phyloP scores from a whole-genome alignment of 257 asterid genomes.

The Plectranthus barbatus region DNA sequence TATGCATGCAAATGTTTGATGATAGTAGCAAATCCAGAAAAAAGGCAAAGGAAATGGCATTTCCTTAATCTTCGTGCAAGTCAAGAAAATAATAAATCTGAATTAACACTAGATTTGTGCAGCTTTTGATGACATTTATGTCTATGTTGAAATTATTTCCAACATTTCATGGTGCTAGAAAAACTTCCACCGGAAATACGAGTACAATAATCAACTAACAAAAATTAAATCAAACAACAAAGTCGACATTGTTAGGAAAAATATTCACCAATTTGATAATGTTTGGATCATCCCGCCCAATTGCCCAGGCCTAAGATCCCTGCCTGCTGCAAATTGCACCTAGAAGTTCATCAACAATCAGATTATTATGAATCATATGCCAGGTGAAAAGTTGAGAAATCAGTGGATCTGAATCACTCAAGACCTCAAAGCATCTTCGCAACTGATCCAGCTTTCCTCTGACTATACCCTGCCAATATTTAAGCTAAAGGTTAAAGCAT shows the following conservation, averaged over 20 bases:
- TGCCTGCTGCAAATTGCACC: constrained; percentile 99
- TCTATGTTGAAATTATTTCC: background rate
- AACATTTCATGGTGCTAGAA: background rate
- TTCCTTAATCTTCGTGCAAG: background rate
- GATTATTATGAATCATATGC: constrained; percentile 8
- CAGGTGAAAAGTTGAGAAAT: background rate
- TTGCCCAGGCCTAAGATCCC: constrained; percentile 96
- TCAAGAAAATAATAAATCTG: constrained; percentile 1
- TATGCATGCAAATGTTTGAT: background rate
- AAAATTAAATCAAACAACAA: background rate
- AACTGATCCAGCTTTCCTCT: constrained; percentile 97
- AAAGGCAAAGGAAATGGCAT: background rate
- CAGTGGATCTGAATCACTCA: constrained; percentile 1
- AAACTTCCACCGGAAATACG: background rate
- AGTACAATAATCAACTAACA: background rate
- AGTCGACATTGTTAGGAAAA: background rate
- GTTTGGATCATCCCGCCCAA: constrained; percentile 72
- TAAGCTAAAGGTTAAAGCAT: constrained; percentile 7
- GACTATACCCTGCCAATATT: constrained; percentile 67
- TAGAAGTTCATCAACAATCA: constrained; percentile 23
- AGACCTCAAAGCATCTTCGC: constrained; percentile 96
- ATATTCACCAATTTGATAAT: constrained; percentile 56
- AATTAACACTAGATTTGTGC: background rate
- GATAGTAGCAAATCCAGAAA: background rate
- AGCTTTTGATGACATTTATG: background rate